These are phyloP conservation scores for Trichoderma sp. DNA, from an alignment of 2,329 filamentous ascomycete genomes.

Conservation along the genomic window DNA sequence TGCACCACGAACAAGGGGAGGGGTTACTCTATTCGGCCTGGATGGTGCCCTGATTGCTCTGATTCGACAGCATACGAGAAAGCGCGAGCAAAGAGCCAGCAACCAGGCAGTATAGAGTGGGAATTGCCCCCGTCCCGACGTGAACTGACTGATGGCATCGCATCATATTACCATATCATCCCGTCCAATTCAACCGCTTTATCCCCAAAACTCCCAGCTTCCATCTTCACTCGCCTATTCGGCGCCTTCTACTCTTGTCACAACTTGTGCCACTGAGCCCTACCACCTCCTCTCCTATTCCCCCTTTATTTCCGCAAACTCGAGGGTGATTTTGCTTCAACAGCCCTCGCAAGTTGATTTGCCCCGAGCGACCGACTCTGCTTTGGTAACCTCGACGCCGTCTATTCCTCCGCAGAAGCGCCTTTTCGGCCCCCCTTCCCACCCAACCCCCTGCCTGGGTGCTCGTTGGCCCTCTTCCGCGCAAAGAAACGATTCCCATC, in stretches of 20 bases:
- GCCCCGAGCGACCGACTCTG: background rate
- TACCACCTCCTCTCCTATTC: background rate
- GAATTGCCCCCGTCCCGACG: background rate
- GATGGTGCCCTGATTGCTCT: background rate
- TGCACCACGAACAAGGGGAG: background rate
- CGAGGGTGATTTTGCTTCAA: background rate
- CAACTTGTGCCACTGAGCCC: no score
- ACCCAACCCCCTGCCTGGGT: background rate
- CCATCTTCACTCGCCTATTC: background rate
- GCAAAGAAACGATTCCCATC: background rate
- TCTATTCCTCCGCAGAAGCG: conserved; percentile 4
- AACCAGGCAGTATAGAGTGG: background rate
- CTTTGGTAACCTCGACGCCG: background rate
- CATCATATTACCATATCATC: background rate
- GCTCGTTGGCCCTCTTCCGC: background rate
- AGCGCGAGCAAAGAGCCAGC: background rate
- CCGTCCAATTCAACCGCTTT: background rate
- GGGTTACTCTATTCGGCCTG: background rate
- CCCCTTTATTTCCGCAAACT: background rate
- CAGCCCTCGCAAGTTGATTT: background rate
- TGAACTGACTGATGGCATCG: no score
- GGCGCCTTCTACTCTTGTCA: background rate
- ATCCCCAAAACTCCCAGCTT: background rate
- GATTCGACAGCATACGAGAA: background rate
- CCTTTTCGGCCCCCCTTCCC: background rate